These are phyloP conservation scores for Trichomonascaceae sp. DNA, from an alignment of 1,139 yeast species.

Conservation along the genomic window DNA sequence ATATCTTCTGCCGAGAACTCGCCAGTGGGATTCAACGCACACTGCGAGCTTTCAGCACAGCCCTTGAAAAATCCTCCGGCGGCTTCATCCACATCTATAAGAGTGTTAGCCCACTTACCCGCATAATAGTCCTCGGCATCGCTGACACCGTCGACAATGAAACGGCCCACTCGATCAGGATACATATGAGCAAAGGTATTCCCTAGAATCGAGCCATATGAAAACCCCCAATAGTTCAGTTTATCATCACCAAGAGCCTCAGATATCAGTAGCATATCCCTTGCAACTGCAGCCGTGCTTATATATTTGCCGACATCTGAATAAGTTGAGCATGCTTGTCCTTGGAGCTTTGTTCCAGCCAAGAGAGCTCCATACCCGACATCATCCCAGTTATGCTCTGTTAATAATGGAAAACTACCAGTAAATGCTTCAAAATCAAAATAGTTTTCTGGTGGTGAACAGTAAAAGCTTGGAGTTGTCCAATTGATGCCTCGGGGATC, in stretches of 20 bases:
- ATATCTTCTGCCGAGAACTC: conserved; percentile 8
- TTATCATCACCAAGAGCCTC: conserved; percentile 16
- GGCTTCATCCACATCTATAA: conserved; percentile 14
- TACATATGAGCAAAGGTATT: conserved; percentile 18
- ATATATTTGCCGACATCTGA: conserved; percentile 4
- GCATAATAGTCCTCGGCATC: conserved; percentile 17
- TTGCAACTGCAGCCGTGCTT: conserved; percentile 16
- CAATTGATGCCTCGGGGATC: conserved; percentile 11
- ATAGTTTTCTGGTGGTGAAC: neutral
- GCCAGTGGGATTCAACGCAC: conserved; percentile 13
- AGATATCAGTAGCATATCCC: conserved; percentile 17
- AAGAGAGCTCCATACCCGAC: conserved; percentile 4
- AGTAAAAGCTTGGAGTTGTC: conserved; percentile 12
- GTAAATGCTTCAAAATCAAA: neutral
- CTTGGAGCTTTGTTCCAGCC: conserved; percentile 9
- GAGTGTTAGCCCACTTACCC: conserved; percentile 13
- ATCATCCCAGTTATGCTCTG: neutral
- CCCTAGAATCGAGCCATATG: conserved; percentile 17
- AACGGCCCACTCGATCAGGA: conserved; percentile 16
- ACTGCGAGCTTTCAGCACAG: conserved; percentile 14
- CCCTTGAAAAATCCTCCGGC: conserved; percentile 8
- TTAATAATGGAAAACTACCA: neutral
- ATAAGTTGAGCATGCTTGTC: conserved; percentile 10
- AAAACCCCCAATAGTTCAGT: conserved; percentile 18
- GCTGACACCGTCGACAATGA: conserved; percentile 18